Evolutionary conservation across 2,329 filamentous ascomycete genomes (phyloP), one percentile per base, ranked within the genome.

Genomic region (Trichothecium roseum): DNA sequence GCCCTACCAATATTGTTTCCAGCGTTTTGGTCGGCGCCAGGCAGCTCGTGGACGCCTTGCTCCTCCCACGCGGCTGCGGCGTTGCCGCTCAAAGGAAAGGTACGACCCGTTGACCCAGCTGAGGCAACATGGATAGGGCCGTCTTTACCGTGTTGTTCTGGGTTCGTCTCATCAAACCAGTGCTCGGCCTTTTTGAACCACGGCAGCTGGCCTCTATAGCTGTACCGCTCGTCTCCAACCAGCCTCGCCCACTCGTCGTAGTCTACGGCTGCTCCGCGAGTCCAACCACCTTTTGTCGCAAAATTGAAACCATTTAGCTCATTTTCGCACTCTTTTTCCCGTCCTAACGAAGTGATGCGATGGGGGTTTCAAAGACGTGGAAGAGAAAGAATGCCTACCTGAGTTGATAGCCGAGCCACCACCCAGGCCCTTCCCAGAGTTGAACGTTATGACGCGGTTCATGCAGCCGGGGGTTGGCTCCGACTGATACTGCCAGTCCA

Each of bases 151-250:
- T 63, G 55, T 16, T 63, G 57, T 8, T 59, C 48, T 0, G 48
- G 30, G 20, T 62, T 47, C 15, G 48, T 30, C 1, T 48, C 14
- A 12, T 46, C 27, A 12, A 53, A 52, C 39, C 52, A 54, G 5
- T 38, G 39, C 40, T 67, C 64, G 0, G 54, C 43, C 38, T 60
- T 65, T 27, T 51, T 50, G 37, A 68, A 59, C 48, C 64, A 74
- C 2, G 63, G 62, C 13, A 64, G 51, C 20, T 71, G 55, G 8
- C 56, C 56, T 4, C 64, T 48, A 37, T 64, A 68, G 39, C 56
- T 59, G 56, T 68, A 74, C 3, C 53, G 48, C 1, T 56, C 32
- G 36, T 72, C 65, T 1, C 30, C 32, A 26, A 53, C 42, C 13
- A 46, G 16, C 12, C 45, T 27, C 14, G 48, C 36, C 68, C 66